Conservation (phyloP, 148 eudicot genomes). For the Nyssa sinensis region DNA sequence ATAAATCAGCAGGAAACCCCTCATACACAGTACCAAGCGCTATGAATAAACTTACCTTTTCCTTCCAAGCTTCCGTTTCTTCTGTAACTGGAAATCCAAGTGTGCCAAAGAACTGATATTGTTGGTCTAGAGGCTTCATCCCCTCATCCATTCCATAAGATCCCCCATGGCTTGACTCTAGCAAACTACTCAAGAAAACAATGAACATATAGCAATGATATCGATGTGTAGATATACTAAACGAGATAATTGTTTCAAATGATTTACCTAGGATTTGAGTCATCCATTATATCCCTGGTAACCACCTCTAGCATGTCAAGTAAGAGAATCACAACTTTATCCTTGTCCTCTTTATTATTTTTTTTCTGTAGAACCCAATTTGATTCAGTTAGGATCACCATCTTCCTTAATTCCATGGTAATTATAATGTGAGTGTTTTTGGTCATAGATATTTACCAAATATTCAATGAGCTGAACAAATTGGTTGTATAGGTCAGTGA, state of each 20-base stretch:
- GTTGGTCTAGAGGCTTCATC: slow-evolving; percentile 49
- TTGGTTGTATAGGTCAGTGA: slow-evolving; percentile 50
- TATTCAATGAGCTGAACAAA: slow-evolving; percentile 55
- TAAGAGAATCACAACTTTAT: slow-evolving; percentile 51
- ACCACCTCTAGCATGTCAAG: slow-evolving; percentile 68
- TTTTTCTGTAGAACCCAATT: slow-evolving; percentile 36
- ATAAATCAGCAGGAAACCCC: not conserved
- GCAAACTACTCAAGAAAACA: slow-evolving; percentile 33
- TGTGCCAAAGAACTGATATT: slow-evolving; percentile 41
- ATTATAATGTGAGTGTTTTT: slow-evolving; percentile 2
- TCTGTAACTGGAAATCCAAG: slow-evolving; percentile 55
- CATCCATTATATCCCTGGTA: slow-evolving; percentile 65
- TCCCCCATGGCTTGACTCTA: slow-evolving; percentile 62
- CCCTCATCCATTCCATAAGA: slow-evolving; percentile 47
- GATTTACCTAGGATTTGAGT: slow-evolving; percentile 48
- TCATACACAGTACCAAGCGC: not conserved
- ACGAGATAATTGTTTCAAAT: not conserved
- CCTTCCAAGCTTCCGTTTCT: slow-evolving; percentile 65
- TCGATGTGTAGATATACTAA: slow-evolving; percentile 6
- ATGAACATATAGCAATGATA: slow-evolving; percentile 6
- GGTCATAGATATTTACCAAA: slow-evolving; percentile 38
- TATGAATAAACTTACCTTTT: slow-evolving; percentile 38
- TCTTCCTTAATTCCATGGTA: not conserved
- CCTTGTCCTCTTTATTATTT: slow-evolving; percentile 56
- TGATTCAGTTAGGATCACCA: not conserved